Evolutionary conservation across 164 flowering plant species (phyloP), one percentile per base, ranked within the genome.

Genomic region (Magnolia officinalis): DNA sequence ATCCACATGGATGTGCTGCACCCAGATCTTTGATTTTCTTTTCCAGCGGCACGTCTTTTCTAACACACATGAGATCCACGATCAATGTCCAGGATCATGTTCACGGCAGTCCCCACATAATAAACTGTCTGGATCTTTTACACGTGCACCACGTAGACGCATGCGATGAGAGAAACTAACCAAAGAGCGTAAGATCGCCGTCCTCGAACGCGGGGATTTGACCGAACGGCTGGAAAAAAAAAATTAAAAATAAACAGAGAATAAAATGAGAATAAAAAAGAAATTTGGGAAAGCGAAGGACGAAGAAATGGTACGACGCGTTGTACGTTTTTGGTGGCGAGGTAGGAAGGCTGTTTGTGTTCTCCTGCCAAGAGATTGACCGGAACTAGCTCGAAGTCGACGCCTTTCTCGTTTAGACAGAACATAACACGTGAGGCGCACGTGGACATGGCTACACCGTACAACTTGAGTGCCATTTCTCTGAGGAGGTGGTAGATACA

Each of bases 171-270:
- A 8, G 67, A 8, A 73, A 59, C 83, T 67, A 50, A 84, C 89
- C 88, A 49, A 87, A 87, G 19, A 87, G 79, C 2, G 63, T 79
- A n/a, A 83, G 52, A 51, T 85, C 84, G 0, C 81, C 88, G 58
- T 83, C 90, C 72, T 85, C 84, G 2, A 85, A 6, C 0, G 78
- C 86, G 5, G 87, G 90, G 1, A 83, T 52, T 70, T 63, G 80
- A 8, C 86, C 90, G 63, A 85, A 83, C 5, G 88, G 88, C 88
- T 82, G 76, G 69, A 75, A 49, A 67, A 31, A 13, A 26, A 31
- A n/a, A 2, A 66, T n/a, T n/a, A 66, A 51, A 63, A 67, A 61
- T 26, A 26, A 26, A 1, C 26, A 24, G 2, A 26, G 2, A 26
- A 26, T 26, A 63, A 26, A 29, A 50, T n/a, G 21, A 10, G 8